Evolutionary conservation across 345 rosid genomes (phyloP).

Genomic region (Microthlaspi erraticum): DNA sequence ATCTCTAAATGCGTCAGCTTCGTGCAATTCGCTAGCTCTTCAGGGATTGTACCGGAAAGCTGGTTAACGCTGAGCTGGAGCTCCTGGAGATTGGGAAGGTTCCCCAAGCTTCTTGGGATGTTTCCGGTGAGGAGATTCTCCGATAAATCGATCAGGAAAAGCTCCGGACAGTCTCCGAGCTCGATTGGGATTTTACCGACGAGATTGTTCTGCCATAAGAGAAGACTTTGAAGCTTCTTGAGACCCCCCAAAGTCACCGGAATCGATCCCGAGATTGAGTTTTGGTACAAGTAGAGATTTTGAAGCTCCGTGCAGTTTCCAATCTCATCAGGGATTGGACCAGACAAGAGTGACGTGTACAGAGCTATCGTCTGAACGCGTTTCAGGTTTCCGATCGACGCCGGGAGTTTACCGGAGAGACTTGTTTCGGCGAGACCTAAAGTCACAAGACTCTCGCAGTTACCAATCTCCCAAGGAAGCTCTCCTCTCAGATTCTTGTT

Average conservation of each 20-base stretch:
- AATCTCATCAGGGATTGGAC: constrained; percentile 79
- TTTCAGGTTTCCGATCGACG: constrained; percentile 73
- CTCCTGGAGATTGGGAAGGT: constrained; percentile 77
- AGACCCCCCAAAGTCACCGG: constrained; percentile 72
- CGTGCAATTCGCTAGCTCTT: constrained; percentile 69
- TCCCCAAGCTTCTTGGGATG: constrained; percentile 80
- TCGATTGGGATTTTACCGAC: constrained; percentile 81
- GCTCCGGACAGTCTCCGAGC: constrained; percentile 69
- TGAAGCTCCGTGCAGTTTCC: constrained; percentile 84
- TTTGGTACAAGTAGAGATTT: constrained; percentile 87
- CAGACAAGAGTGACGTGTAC: constrained; percentile 77
- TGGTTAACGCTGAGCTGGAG: constrained; percentile 91
- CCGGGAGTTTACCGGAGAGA: constrained; percentile 81
- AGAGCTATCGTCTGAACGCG: constrained; percentile 76
- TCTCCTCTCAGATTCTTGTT: constrained; percentile 86
- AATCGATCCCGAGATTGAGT: constrained; percentile 79
- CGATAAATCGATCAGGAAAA: constrained; percentile 72
- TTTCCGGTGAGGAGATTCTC: constrained; percentile 78
- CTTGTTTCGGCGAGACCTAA: constrained; percentile 95
- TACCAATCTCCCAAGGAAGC: constrained; percentile 88
- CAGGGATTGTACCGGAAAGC: constrained; percentile 75
- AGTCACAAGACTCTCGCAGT: constrained; percentile 74
- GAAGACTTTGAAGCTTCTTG: constrained; percentile 74
- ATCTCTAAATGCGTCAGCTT: constrained; percentile 74
- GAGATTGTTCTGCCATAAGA: constrained; percentile 90